A percentile compares a stretch with the other conserved stretches of the same genome.
These are phyloP conservation scores for Globisporangium emineosum DNA, from an alignment of 352 stramenopile species.

Conservation along the genomic window DNA sequence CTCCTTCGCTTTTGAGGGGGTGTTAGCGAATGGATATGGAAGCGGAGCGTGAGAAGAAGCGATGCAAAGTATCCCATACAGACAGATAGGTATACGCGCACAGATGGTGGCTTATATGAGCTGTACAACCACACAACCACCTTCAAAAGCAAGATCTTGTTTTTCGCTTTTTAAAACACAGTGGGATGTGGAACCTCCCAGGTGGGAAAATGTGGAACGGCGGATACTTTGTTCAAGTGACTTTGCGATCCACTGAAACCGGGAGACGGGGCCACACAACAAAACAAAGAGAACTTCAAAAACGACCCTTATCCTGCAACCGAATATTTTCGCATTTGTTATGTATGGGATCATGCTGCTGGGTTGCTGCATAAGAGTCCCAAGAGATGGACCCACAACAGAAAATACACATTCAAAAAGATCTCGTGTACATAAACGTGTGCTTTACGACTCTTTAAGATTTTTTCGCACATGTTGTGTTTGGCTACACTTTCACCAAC, in stretches of 20 bases:
- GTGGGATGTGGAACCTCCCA: no score
- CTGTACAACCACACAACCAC: not conserved
- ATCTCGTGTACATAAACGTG: not conserved
- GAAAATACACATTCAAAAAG: not conserved
- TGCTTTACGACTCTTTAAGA: not conserved
- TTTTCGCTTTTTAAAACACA: slow-evolving; percentile 4
- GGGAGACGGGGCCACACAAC: not conserved
- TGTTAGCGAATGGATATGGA: not conserved
- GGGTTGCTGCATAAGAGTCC: not conserved
- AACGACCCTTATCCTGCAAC: not conserved
- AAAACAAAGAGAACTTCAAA: not conserved
- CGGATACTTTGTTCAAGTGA: slow-evolving; percentile 8
- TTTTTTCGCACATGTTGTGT: slow-evolving; percentile 3
- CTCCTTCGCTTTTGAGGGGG: no score
- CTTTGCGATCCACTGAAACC: not conserved
- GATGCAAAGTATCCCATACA: not conserved
- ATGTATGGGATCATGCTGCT: not conserved
- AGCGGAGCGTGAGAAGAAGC: not conserved
- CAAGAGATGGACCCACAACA: not conserved
- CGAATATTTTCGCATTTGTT: not conserved
- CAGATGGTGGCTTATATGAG: not conserved
- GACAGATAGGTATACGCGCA: not conserved
- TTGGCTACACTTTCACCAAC: not conserved
- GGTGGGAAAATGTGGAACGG: no score
- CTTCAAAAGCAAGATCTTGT: not conserved